Conservation (phyloP, 768 basidiomycete genomes). For the Nidularia pulvinata region DNA sequence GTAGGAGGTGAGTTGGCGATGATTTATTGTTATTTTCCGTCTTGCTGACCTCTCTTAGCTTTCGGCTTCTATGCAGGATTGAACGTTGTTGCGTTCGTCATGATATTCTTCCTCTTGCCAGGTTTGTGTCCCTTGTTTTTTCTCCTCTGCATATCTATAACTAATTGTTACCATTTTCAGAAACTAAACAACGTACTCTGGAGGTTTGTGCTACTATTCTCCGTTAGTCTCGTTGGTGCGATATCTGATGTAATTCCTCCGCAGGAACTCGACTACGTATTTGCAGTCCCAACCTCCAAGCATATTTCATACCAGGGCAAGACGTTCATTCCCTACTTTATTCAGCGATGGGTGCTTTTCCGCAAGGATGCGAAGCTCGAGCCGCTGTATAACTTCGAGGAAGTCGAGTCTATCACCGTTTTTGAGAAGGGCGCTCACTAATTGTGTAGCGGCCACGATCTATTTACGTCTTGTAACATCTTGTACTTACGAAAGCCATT, state of each 20-base stretch:
- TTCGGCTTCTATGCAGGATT: constrained; percentile 60
- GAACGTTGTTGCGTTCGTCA: constrained; percentile 46
- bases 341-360: constrained; percentile 44
- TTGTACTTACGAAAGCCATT: too few species aligned
- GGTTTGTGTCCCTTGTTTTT: constrained; percentile 25
- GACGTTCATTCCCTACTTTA: constrained; percentile 48
- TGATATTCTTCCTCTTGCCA: constrained; percentile 58
- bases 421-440: constrained; percentile 34
- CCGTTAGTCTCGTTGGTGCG: neutral
- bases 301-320: constrained; percentile 43
- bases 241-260: neutral
- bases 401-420: constrained; percentile 38
- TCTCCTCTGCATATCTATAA: neutral
- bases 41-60: constrained; percentile 19
- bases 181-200: constrained; percentile 53
- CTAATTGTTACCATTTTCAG: constrained; percentile 16
- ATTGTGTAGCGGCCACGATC: too few species aligned
- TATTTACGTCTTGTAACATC: too few species aligned
- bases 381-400: constrained; percentile 53
- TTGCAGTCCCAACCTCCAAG: constrained; percentile 45
- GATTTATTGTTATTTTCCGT: neutral
- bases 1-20: constrained; percentile 21
- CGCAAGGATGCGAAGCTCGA: constrained; percentile 30
- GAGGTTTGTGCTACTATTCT: too few species aligned
- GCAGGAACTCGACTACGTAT: constrained; percentile 48